These are phyloP conservation scores for Barnettozyma hawaiiensis DNA, from an alignment of 1,139 yeast genomes.

Conservation along the genomic window DNA sequence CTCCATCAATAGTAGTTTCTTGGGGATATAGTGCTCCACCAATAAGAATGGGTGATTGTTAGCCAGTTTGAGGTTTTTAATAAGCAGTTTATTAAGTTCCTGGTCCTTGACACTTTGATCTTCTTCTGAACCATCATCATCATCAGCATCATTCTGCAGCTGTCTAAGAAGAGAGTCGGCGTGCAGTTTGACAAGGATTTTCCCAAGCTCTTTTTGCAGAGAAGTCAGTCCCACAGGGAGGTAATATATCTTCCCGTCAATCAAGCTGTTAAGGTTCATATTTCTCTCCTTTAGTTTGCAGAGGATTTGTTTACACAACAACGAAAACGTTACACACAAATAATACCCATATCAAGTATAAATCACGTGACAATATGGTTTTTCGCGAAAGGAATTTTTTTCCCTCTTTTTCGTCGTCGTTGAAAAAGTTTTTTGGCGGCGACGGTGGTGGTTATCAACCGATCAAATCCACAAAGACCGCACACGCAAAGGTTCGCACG, in stretches of 20 bases:
- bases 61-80: conserved; percentile 45
- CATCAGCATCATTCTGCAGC: conserved; percentile 16
- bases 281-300: no score
- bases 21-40: conserved; percentile 73
- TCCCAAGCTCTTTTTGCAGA: conserved; percentile 52
- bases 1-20: conserved; percentile 58
- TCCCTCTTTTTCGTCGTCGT: background rate
- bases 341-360: no score
- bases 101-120: conserved; percentile 25
- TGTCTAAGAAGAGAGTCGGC: conserved; percentile 36
- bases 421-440: background rate
- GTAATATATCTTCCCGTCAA: conserved; percentile 33
- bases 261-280: conserved; percentile 6
- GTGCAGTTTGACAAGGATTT: conserved; percentile 48
- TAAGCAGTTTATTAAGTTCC: conserved; percentile 38
- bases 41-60: conserved; percentile 62
- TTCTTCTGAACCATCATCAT: no score
- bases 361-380: background rate
- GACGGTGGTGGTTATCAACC: no score
- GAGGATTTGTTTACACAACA: background rate
- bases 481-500: no score
- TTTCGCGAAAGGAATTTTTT: background rate
- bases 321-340: background rate
- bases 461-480: no score
- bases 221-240: conserved; percentile 52